Evolutionary conservation across 202 grass and related monocot species (phyloP).

Genomic region (Musa balbisiana): DNA sequence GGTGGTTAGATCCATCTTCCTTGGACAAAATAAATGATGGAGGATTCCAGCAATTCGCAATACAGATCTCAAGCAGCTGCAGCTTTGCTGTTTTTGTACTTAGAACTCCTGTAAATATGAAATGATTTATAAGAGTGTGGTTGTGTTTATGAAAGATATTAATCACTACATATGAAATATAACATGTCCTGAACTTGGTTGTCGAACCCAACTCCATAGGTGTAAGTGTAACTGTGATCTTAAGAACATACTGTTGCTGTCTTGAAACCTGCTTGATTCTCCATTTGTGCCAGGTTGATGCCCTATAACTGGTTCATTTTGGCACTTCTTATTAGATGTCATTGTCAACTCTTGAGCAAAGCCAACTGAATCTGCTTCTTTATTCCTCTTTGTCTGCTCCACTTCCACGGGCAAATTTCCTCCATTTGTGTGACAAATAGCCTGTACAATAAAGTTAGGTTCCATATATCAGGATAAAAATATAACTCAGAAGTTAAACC

Average conservation of each 20-base stretch:
- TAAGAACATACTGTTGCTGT: neutral
- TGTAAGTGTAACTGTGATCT: neutral
- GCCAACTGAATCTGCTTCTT: neutral
- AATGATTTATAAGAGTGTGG: neutral
- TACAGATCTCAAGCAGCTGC: constrained; percentile 39
- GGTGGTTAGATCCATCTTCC: constrained; percentile 36
- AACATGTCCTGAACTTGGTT: neutral
- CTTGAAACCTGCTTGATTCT: neutral
- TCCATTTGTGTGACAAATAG: neutral
- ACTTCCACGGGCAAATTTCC: neutral
- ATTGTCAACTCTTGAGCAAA: no score
- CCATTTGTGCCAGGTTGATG: neutral
- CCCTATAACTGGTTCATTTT: neutral
- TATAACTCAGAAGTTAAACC: neutral
- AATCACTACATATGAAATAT: neutral
- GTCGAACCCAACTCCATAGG: neutral
- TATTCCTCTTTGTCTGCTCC: neutral
- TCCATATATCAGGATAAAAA: neutral
- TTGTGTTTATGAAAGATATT: neutral
- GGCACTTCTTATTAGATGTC: neutral
- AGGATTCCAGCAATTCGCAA: constrained; percentile 27
- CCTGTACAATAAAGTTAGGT: neutral
- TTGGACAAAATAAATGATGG: constrained; percentile 44
- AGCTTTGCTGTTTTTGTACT: constrained; percentile 26
- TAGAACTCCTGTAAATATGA: neutral